Evolutionary conservation across 2,329 filamentous ascomycete species (phyloP).

Genomic region (Ophiostoma sp.): DNA sequence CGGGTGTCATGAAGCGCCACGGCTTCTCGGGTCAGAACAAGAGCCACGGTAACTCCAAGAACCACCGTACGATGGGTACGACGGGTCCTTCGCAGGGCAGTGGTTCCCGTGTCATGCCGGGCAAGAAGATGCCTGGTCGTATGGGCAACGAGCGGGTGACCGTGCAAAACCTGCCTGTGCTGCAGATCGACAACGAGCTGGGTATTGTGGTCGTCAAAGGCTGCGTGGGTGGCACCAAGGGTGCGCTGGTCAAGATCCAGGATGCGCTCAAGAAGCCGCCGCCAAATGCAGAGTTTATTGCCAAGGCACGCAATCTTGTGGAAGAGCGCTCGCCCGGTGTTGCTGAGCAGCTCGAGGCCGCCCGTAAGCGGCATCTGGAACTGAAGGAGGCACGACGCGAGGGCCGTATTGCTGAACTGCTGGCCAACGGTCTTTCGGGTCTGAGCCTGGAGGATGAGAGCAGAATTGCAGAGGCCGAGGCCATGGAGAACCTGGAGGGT

Average conservation of each 20-base stretch:
- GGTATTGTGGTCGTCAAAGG: constrained; percentile 87
- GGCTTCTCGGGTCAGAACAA: constrained; percentile 84
- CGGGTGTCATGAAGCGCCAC: constrained; percentile 95
- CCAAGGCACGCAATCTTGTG: constrained; percentile 41
- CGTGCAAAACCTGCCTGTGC: constrained; percentile 81
- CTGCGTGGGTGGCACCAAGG: constrained; percentile 80
- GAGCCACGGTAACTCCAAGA: constrained; percentile 91
- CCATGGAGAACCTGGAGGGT: constrained; percentile 4
- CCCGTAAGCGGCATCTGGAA: constrained; percentile 47
- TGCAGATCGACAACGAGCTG: constrained; percentile 80
- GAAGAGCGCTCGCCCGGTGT: constrained; percentile 45
- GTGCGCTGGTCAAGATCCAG: constrained; percentile 75
- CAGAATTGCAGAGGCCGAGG: constrained; percentile 7
- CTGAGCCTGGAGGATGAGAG: constrained; percentile 13
- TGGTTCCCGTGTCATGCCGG: constrained; percentile 85
- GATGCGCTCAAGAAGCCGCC: constrained; percentile 81
- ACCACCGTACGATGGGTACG: constrained; percentile 88
- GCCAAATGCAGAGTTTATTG: constrained; percentile 45
- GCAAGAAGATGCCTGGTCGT: constrained; percentile 95
- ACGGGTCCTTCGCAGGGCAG: constrained; percentile 83
- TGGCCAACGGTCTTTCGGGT: constrained; percentile 24
- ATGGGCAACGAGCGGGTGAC: constrained; percentile 91
- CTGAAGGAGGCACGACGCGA: constrained; percentile 47
- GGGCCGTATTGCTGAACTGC: constrained; percentile 36
- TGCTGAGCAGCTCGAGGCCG: constrained; percentile 43